Percentiles rank a stretch among this genome's conserved stretches.
phyloP scores from a whole-genome alignment of 2,329 filamentous ascomycete species.

The Dendrostoma leiphaemia region DNA sequence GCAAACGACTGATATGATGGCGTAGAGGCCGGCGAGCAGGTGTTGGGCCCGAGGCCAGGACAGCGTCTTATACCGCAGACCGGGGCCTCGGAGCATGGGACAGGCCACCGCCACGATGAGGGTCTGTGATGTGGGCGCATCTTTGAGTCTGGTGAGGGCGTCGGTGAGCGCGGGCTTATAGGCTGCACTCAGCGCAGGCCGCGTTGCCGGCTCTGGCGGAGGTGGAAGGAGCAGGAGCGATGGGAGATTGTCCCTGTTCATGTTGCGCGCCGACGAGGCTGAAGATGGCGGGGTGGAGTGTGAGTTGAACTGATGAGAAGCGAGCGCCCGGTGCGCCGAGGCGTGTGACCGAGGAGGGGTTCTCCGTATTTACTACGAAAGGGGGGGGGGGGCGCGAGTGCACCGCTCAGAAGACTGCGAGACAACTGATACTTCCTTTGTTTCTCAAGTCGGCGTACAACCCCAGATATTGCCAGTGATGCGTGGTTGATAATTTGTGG shows the following conservation, averaged over 20 bases:
- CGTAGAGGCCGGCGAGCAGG: slow-evolving; percentile 76
- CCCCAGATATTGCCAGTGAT: too few species aligned
- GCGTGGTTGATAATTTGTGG: too few species aligned
- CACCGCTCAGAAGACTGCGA: neutral
- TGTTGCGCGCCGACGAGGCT: slow-evolving; percentile 13
- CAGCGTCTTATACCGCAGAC: slow-evolving; percentile 48
- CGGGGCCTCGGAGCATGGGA: slow-evolving; percentile 55
- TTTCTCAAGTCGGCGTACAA: too few species aligned
- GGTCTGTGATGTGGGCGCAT: slow-evolving; percentile 32
- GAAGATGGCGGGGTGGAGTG: neutral
- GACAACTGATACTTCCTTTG: neutral
- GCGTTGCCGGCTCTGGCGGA: slow-evolving; percentile 55
- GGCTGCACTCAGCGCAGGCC: slow-evolving; percentile 51
- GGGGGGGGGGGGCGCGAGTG: too few species aligned
- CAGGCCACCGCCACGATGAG: slow-evolving; percentile 60
- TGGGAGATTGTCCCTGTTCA: slow-evolving; percentile 31
- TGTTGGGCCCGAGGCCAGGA: slow-evolving; percentile 69
- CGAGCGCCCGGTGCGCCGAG: neutral
- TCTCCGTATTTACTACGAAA: neutral
- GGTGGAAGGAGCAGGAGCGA: slow-evolving; percentile 63
- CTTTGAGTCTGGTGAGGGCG: slow-evolving; percentile 49
- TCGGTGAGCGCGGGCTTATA: slow-evolving; percentile 59
- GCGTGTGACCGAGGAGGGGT: neutral
- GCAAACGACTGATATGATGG: slow-evolving; percentile 71
- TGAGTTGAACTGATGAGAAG: neutral